phyloP scores from a whole-genome alignment of 2,329 filamentous ascomycete genomes.

The Epichloe sibirici region DNA sequence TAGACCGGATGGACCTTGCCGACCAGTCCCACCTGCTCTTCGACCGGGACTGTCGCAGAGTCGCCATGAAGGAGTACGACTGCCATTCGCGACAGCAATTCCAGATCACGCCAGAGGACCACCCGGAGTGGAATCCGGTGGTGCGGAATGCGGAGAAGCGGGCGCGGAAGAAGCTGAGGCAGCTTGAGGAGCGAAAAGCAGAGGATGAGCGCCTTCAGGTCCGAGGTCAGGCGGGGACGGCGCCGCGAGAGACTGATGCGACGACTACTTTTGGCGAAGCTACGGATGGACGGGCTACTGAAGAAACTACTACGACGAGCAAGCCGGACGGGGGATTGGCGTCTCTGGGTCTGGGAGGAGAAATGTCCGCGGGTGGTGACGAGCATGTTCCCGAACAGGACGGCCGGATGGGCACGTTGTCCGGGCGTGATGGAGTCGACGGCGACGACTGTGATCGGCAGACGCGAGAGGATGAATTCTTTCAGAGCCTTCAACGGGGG shows the following conservation, averaged over 20 bases:
- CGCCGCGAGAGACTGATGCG: neutral
- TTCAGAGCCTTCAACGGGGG: neutral
- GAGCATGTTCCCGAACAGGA: too few species aligned
- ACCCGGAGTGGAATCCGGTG: conserved; percentile 1
- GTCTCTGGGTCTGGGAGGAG: too few species aligned
- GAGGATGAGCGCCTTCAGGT: neutral
- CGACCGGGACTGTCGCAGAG: neutral
- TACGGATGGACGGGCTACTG: neutral
- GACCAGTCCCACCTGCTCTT: conserved; percentile 2
- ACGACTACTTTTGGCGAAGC: neutral
- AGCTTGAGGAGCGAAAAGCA: neutral
- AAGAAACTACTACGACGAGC: neutral
- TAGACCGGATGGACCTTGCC: neutral
- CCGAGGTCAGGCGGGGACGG: neutral
- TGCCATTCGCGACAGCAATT: neutral
- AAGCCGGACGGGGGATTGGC: too few species aligned
- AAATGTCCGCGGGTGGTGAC: too few species aligned
- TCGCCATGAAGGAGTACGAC: conserved; percentile 1
- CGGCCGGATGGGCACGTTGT: too few species aligned
- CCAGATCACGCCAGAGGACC: neutral
- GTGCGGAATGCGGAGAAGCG: conserved; percentile 3
- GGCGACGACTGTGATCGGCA: neutral
- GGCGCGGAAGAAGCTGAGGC: neutral
- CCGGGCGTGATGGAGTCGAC: too few species aligned
- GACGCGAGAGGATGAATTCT: neutral